These are phyloP conservation scores for Pochonia chlamydosporia DNA, from an alignment of 2,329 filamentous ascomycete species.

Conservation along the genomic window DNA sequence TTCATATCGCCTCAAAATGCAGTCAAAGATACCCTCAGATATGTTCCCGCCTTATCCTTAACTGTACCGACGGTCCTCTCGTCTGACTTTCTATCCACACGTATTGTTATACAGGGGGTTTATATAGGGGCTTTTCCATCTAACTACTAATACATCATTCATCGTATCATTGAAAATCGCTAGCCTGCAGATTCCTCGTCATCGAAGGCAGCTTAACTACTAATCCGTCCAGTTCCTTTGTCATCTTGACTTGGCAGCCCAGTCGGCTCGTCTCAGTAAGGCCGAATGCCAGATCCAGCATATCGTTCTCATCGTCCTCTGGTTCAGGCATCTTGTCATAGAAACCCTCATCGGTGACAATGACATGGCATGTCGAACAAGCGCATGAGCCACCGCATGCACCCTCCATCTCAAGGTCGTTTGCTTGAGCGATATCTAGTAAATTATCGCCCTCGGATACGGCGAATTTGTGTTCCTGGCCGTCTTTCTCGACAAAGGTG, in stretches of 20 bases:
- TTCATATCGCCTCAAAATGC: constrained; percentile 10
- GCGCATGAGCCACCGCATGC: constrained; percentile 93
- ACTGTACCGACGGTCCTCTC: background rate
- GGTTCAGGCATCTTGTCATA: constrained; percentile 76
- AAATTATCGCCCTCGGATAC: constrained; percentile 87
- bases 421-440: constrained; percentile 86
- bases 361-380: constrained; percentile 89
- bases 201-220: constrained; percentile 82
- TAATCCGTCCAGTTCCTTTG: constrained; percentile 79
- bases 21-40: constrained; percentile 9
- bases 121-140: background rate
- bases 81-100: constrained; percentile 2
- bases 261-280: constrained; percentile 78
- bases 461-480: constrained; percentile 66
- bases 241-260: constrained; percentile 91
- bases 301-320: constrained; percentile 79
- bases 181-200: constrained; percentile 93
- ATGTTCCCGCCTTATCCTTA: background rate
- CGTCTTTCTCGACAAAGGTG: constrained; percentile 92
- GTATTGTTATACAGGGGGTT: constrained; percentile 6
- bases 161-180: constrained; percentile 61
- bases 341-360: constrained; percentile 66
- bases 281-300: constrained; percentile 86
- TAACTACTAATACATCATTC: background rate
- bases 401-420: constrained; percentile 98